phyloP scores from a whole-genome alignment of 2,329 filamentous ascomycete genomes.

The Massarina eburnea region DNA sequence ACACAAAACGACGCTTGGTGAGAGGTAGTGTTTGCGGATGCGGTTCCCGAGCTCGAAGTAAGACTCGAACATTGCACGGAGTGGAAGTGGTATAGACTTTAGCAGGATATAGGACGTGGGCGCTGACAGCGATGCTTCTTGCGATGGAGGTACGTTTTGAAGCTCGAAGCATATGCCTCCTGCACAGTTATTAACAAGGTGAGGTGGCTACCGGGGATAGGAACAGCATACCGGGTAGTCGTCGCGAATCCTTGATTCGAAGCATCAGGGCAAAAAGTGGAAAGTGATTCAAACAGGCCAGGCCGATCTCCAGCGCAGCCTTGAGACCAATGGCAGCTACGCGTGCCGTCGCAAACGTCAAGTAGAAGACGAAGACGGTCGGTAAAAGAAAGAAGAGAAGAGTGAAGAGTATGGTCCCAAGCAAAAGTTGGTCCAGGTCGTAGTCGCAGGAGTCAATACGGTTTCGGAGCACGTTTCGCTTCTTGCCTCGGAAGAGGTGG shows the following conservation, averaged over 20 bases:
- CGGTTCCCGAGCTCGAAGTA: constrained; percentile 94
- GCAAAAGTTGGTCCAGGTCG: constrained; percentile 91
- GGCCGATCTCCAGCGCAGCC: constrained; percentile 83
- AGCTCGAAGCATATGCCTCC: constrained; percentile 90
- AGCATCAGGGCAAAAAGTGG: constrained; percentile 97
- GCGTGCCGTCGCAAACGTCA: constrained; percentile 90
- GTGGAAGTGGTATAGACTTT: constrained; percentile 84
- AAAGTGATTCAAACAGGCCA: constrained; percentile 96
- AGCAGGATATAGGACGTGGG: constrained; percentile 83
- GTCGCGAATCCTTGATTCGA: constrained; percentile 85
- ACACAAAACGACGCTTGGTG: constrained; percentile 82
- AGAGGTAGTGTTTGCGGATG: constrained; percentile 93
- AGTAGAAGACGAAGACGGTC: constrained; percentile 93
- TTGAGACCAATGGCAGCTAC: constrained; percentile 96
- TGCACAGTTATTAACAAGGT: constrained; percentile 6
- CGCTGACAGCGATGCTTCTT: constrained; percentile 44
- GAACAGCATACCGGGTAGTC: constrained; percentile 70
- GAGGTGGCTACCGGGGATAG: not conserved
- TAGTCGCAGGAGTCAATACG: constrained; percentile 99
- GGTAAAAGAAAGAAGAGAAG: constrained; percentile 92
- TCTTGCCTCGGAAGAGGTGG: constrained; percentile 96
- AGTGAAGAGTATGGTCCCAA: constrained; percentile 96
- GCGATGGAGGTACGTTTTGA: constrained; percentile 63
- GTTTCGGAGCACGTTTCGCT: constrained; percentile 93
- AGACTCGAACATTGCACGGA: constrained; percentile 94